These are phyloP conservation scores for Russula brevipes DNA, from an alignment of 768 basidiomycete species.

Conservation along the genomic window DNA sequence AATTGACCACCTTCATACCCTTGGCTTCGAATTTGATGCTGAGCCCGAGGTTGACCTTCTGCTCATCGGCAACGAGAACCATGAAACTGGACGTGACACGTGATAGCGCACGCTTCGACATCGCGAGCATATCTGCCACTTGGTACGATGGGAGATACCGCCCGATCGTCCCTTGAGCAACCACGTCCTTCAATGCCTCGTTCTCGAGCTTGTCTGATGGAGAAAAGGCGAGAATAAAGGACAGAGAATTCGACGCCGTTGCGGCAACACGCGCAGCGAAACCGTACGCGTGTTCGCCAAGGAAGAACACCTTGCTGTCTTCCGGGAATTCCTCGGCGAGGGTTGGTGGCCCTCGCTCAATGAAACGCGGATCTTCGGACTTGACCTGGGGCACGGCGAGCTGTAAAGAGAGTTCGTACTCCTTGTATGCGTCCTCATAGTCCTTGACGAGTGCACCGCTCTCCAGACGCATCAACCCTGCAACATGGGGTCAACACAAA, in stretches of 20 bases:
- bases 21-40: conserved; percentile 97
- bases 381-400: conserved; percentile 73
- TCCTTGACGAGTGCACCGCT: conserved; percentile 92
- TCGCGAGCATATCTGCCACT: conserved; percentile 64
- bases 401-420: conserved; percentile 83
- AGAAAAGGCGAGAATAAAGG: conserved; percentile 90
- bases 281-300: conserved; percentile 94
- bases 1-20: conserved; percentile 86
- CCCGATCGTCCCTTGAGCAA: conserved; percentile 43
- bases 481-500: not conserved
- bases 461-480: conserved; percentile 87
- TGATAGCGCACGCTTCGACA: conserved; percentile 76
- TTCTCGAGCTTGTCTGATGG: conserved; percentile 78
- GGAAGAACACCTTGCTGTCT: conserved; percentile 90
- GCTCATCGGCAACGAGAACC: conserved; percentile 68
- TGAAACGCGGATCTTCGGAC: conserved; percentile 83
- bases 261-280: conserved; percentile 83
- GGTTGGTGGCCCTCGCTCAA: conserved; percentile 78
- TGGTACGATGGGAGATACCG: conserved; percentile 77
- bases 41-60: conserved; percentile 86
- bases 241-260: conserved; percentile 63
- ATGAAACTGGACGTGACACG: conserved; percentile 93
- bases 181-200: conserved; percentile 67
- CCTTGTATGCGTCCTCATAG: conserved; percentile 78
- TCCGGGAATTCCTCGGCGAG: conserved; percentile 86